A percentile compares a stretch with the other conserved stretches of the same genome.
These are phyloP conservation scores for Pyricularia grisea DNA, from an alignment of 2,329 filamentous ascomycete species.

Conservation along the genomic window DNA sequence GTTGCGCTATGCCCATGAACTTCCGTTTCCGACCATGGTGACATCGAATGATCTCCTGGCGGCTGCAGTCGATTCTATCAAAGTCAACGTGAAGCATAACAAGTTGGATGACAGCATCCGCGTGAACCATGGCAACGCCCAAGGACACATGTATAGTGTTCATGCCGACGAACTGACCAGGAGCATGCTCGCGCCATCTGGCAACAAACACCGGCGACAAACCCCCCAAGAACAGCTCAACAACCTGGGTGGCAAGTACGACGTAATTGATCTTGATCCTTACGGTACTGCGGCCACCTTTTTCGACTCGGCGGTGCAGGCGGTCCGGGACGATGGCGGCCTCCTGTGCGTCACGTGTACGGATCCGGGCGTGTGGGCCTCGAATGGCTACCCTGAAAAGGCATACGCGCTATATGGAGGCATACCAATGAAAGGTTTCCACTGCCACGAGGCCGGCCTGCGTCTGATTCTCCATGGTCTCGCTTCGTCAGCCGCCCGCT, in stretches of 20 bases:
- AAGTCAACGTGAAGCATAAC: slow-evolving; percentile 79
- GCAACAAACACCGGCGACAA: neutral
- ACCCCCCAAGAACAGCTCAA: slow-evolving; percentile 24
- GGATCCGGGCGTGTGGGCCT: slow-evolving; percentile 90
- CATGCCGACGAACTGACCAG: slow-evolving; percentile 44
- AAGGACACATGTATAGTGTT: slow-evolving; percentile 80
- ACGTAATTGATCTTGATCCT: slow-evolving; percentile 93
- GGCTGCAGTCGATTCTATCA: slow-evolving; percentile 70
- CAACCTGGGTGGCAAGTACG: slow-evolving; percentile 51
- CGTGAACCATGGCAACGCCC: slow-evolving; percentile 71
- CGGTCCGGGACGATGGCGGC: slow-evolving; percentile 74
- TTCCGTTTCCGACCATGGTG: slow-evolving; percentile 72
- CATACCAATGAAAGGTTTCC: slow-evolving; percentile 70
- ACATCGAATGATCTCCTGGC: slow-evolving; percentile 84
- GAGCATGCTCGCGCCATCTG: neutral
- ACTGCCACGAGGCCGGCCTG: slow-evolving; percentile 83
- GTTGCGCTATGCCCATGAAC: slow-evolving; percentile 81
- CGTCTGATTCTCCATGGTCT: slow-evolving; percentile 79
- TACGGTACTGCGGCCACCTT: slow-evolving; percentile 93
- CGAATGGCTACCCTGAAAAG: slow-evolving; percentile 90
- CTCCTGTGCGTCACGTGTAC: slow-evolving; percentile 94
- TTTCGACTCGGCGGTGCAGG: slow-evolving; percentile 81
- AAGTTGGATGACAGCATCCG: slow-evolving; percentile 60
- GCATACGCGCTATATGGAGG: slow-evolving; percentile 90
- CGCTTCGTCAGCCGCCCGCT: slow-evolving; percentile 69